Base-by-base conservation (phyloP, 768 basidiomycete species). In the Serendipita sp. region DNA sequence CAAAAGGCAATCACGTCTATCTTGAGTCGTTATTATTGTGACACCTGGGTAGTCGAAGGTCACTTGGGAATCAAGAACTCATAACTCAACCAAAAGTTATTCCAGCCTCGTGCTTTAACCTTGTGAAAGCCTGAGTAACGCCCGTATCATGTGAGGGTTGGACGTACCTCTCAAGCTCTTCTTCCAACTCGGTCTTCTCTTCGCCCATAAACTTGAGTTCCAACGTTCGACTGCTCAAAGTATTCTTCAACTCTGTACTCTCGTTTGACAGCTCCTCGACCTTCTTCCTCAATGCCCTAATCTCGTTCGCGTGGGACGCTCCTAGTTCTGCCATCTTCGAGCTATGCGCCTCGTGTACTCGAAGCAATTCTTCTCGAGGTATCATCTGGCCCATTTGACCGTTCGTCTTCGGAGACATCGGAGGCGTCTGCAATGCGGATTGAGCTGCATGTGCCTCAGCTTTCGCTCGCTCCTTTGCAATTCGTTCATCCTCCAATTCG, bases 341-440 rank as follows among this genome's bases (percentile, higher is more conserved):
- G 71, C 87, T 88, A 73, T 93, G 91, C 3, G 91, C 91, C 72
- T 89, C 86, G 68, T 92, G 87, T 70, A 89, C 74, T 70, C 79
- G 81, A 71, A 84, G 83, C 45, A 93, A 74, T 65, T 92, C 89
- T 68, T 89, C 89, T 69, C 83, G 85, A 41, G 88, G 81, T 5
- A 89, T 82, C 54, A 77, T 73, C 38, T 78, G 72, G 46, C 74
- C 71, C 24, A 73, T 70, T 1, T 72, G 74, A 13, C 83, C 84
- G 66, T 86, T 87, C 3, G 67, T 56, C 15, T 68, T 64, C 3
- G 68, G 71, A 28, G 69, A 67, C 38, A 67, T 66, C 7, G 69
- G 69, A 66, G 74, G 80, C 73, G 81, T 84, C 2, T 83, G 79
- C 2, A 80, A 71, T 34, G 76, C 72, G n/a, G 74, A 68, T 1